phyloP scores from a whole-genome alignment of 2,329 filamentous ascomycete genomes.

The Penicillium psychrosexuale region DNA sequence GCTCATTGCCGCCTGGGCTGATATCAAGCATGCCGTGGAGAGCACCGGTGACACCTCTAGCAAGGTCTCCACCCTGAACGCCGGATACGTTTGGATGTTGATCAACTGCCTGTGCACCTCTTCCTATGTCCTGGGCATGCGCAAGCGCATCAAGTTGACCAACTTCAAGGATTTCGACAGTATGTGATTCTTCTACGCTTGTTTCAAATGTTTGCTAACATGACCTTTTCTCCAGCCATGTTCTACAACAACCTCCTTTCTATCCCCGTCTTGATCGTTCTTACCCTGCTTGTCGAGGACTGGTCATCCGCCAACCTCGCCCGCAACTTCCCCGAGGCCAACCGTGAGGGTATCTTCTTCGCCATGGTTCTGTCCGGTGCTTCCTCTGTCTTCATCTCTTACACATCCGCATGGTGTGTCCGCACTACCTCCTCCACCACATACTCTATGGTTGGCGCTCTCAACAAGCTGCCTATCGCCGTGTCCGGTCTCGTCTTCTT shows the following conservation, averaged over 20 bases:
- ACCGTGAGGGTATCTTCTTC: conserved; percentile 73
- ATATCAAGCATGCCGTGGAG: conserved; percentile 80
- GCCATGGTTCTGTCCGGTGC: conserved; percentile 94
- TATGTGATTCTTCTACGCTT: conserved; percentile 53
- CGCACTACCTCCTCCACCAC: conserved; percentile 96
- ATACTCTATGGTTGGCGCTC: conserved; percentile 95
- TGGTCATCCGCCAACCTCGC: conserved; percentile 83
- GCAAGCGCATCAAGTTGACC: conserved; percentile 98
- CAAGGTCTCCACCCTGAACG: conserved; percentile 83
- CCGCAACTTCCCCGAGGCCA: conserved; percentile 82
- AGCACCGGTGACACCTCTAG: conserved; percentile 65
- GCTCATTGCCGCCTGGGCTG: conserved; percentile 92
- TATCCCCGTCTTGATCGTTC: conserved; percentile 82
- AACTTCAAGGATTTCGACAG: conserved; percentile 99
- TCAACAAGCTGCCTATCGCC: conserved; percentile 97
- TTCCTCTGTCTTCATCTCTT: conserved; percentile 96
- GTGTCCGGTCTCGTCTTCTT: conserved; percentile 93
- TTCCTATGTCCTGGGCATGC: conserved; percentile 85
- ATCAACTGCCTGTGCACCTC: conserved; percentile 95
- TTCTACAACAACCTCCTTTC: conserved; percentile 99
- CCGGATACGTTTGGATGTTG: conserved; percentile 97
- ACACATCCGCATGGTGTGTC: conserved; percentile 98
- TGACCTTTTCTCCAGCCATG: conserved; percentile 66
- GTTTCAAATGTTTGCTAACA: conserved; percentile 1
- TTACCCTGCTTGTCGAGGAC: conserved; percentile 81